Evolutionary conservation across 2,329 filamentous ascomycete genomes (phyloP).

Genomic region (Blastomyces gilchristii): DNA sequence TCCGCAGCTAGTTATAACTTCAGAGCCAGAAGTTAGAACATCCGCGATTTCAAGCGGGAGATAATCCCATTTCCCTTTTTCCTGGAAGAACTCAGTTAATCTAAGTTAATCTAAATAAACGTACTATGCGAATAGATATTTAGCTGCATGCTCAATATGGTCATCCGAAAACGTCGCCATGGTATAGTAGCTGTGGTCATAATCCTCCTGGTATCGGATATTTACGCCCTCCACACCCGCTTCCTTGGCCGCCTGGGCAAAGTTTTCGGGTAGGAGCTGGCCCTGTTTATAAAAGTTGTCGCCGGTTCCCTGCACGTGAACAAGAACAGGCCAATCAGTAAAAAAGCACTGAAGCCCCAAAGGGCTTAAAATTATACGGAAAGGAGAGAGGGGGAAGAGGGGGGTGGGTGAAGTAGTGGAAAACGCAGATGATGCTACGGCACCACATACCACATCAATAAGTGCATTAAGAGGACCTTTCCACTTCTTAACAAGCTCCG

Average conservation of each 20-base stretch:
- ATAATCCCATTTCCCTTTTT: slow-evolving; percentile 10
- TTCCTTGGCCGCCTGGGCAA: slow-evolving; percentile 67
- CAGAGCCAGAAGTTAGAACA: slow-evolving; percentile 15
- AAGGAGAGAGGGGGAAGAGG: background rate
- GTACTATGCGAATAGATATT: slow-evolving; percentile 58
- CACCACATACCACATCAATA: slow-evolving; percentile 66
- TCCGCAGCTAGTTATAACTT: background rate
- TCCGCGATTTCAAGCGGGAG: slow-evolving; percentile 11
- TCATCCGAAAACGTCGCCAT: slow-evolving; percentile 85
- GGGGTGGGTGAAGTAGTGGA: background rate
- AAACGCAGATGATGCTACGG: too few relatives aligned
- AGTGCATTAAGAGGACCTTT: slow-evolving; percentile 63
- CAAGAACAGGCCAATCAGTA: background rate
- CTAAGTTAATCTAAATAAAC: slow-evolving; percentile 16
- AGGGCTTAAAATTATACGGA: background rate
- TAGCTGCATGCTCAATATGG: slow-evolving; percentile 84
- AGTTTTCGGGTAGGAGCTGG: slow-evolving; percentile 89
- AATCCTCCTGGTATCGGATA: slow-evolving; percentile 76
- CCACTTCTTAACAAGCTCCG: slow-evolving; percentile 72
- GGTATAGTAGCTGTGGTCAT: slow-evolving; percentile 97
- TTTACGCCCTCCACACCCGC: slow-evolving; percentile 61
- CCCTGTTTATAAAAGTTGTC: slow-evolving; percentile 96
- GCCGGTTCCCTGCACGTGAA: slow-evolving; percentile 57
- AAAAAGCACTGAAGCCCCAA: background rate
- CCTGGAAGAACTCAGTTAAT: slow-evolving; percentile 6